Conservation (phyloP, 2,329 filamentous ascomycete genomes). For the Botrytis medusae region DNA sequence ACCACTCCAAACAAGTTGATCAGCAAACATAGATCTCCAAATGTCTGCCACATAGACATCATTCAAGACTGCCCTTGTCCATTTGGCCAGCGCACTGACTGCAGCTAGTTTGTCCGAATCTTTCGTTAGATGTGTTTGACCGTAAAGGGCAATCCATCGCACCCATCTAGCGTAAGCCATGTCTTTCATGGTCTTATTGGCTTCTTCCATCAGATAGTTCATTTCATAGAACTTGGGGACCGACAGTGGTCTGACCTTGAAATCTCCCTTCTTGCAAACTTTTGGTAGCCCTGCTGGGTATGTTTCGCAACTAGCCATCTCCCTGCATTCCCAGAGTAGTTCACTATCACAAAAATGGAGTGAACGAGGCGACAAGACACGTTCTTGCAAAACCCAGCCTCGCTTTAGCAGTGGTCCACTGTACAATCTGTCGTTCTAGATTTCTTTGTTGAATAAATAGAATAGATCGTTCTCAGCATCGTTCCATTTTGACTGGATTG, state of each 20-base stretch:
- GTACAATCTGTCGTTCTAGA: not conserved
- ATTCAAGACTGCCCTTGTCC: not conserved
- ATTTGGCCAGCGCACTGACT: slow-evolving; percentile 4
- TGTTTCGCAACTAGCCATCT: not conserved
- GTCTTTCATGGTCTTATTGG: not conserved
- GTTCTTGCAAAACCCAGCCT: slow-evolving; percentile 32
- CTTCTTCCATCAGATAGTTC: not conserved
- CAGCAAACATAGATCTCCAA: not conserved
- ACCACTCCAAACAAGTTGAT: not conserved
- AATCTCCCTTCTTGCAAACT: not conserved
- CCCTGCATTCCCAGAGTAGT: slow-evolving; percentile 23
- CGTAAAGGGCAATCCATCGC: not conserved
- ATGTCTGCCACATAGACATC: slow-evolving; percentile 6
- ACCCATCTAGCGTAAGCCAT: not conserved
- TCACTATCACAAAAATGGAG: slow-evolving; percentile 23
- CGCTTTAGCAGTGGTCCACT: not conserved
- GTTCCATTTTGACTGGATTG: not conserved
- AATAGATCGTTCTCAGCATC: not conserved
- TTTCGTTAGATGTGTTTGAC: not conserved
- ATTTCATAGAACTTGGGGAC: not conserved
- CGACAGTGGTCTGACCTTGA: not conserved
- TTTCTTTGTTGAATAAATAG: fast-evolving
- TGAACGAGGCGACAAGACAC: slow-evolving; percentile 25
- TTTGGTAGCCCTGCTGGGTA: not conserved
- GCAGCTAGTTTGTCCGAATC: not conserved